These are phyloP conservation scores for Candida boidinii DNA, from an alignment of 805 yeast species.

Conservation along the genomic window DNA sequence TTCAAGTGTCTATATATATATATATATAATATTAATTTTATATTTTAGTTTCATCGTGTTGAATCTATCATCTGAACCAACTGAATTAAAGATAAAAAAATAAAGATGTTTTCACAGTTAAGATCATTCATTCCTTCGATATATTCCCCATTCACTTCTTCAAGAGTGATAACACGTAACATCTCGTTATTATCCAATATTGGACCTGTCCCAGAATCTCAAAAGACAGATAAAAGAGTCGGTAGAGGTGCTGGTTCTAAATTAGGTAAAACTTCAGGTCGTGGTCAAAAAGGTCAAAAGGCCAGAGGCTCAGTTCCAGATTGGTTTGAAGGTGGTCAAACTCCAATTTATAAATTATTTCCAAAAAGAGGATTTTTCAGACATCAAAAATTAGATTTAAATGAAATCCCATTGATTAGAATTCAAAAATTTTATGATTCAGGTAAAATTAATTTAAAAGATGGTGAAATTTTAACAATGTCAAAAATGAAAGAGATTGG, in stretches of 20 bases:
- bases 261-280: conserved; percentile 88
- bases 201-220: conserved; percentile 55
- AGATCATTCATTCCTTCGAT: no score
- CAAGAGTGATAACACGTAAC: no score
- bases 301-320: conserved; percentile 86
- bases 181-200: conserved; percentile 44
- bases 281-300: conserved; percentile 98
- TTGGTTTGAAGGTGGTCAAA: conserved; percentile 99
- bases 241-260: conserved; percentile 97
- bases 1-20: no score
- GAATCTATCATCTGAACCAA: no score
- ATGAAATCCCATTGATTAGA: conserved; percentile 56
- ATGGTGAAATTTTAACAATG: conserved; percentile 65
- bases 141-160: neutral
- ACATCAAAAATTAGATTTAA: conserved; percentile 42
- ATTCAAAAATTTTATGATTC: conserved; percentile 63
- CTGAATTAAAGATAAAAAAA: no score
- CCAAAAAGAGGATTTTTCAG: conserved; percentile 86
- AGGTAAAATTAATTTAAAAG: conserved; percentile 52
- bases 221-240: conserved; percentile 55
- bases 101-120: no score
- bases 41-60: no score
- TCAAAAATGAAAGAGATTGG: conserved; percentile 70
- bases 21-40: no score
- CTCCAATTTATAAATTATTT: conserved; percentile 76